Evolutionary conservation across 2,329 filamentous ascomycete genomes (phyloP).

Genomic region (Decorospora gaudefroyi): DNA sequence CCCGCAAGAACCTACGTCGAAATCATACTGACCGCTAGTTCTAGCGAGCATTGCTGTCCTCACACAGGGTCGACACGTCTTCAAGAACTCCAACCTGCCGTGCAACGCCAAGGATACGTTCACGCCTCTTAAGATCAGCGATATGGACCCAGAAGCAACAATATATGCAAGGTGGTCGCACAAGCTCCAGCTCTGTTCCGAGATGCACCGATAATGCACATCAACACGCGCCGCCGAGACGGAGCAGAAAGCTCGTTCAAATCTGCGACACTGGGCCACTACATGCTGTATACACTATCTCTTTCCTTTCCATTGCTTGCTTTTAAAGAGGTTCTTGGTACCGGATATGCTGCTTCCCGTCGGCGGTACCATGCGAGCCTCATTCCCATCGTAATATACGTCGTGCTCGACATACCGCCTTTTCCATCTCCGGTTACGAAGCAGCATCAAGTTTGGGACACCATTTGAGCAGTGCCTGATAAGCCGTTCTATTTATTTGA

Average conservation of each 20-base stretch:
- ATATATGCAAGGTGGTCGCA: slow-evolving; percentile 26
- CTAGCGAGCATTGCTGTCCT: slow-evolving; percentile 8
- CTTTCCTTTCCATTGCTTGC: slow-evolving; percentile 22
- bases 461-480: too few relatives aligned
- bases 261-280: slow-evolving; percentile 17
- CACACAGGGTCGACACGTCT: slow-evolving; percentile 23
- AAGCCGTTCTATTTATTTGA: too few relatives aligned
- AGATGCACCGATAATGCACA: slow-evolving; percentile 12
- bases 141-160: slow-evolving; percentile 13
- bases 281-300: slow-evolving; percentile 17
- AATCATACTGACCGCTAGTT: slow-evolving; percentile 8
- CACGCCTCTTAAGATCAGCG: slow-evolving; percentile 12
- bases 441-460: too few relatives aligned
- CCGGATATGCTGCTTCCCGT: slow-evolving; percentile 9
- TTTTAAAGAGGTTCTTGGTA: slow-evolving; percentile 16
- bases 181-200: slow-evolving; percentile 26
- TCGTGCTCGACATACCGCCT: not conserved
- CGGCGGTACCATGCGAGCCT: not conserved
- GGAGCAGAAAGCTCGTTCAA: slow-evolving; percentile 23
- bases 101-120: slow-evolving; percentile 26
- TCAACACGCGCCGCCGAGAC: slow-evolving; percentile 15
- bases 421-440: not conserved
- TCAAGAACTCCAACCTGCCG: slow-evolving; percentile 14
- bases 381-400: not conserved
- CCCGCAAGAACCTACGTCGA: too few relatives aligned